Conservation (phyloP, 176 grass and related monocot species). For the Oropetium thomaeum region DNA sequence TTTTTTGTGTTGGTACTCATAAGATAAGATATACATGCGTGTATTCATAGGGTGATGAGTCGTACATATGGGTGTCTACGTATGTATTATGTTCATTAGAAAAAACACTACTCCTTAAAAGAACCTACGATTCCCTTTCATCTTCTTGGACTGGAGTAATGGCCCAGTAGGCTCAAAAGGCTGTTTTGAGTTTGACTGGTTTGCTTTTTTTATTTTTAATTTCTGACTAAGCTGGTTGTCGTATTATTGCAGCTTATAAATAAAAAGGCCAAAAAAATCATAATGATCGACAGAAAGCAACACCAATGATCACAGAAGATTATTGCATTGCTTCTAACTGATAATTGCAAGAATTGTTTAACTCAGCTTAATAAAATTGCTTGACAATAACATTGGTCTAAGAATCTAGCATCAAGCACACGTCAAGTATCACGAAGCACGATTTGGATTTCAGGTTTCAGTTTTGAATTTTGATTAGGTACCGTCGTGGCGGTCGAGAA, state of each 20-base stretch:
- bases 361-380: neutral
- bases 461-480: neutral
- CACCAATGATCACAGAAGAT: neutral
- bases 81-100: too few species aligned
- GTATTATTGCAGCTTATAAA: neutral
- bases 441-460: neutral
- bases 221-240: neutral
- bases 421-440: too few species aligned
- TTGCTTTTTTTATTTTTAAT: neutral
- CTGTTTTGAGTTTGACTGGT: conserved; percentile 35
- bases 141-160: neutral
- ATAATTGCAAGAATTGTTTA: neutral
- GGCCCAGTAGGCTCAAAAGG: neutral
- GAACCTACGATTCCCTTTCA: too few species aligned
- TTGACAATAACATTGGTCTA: too few species aligned
- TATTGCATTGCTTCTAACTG: neutral
- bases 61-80: too few species aligned
- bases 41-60: too few species aligned
- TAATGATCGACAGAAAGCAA: neutral
- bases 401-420: too few species aligned
- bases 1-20: too few species aligned
- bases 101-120: too few species aligned
- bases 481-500: neutral
- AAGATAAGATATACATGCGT: too few species aligned
- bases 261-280: neutral